These are phyloP conservation scores for Blastobotrys persicus DNA, from an alignment of 1,139 yeast species.

Conservation along the genomic window DNA sequence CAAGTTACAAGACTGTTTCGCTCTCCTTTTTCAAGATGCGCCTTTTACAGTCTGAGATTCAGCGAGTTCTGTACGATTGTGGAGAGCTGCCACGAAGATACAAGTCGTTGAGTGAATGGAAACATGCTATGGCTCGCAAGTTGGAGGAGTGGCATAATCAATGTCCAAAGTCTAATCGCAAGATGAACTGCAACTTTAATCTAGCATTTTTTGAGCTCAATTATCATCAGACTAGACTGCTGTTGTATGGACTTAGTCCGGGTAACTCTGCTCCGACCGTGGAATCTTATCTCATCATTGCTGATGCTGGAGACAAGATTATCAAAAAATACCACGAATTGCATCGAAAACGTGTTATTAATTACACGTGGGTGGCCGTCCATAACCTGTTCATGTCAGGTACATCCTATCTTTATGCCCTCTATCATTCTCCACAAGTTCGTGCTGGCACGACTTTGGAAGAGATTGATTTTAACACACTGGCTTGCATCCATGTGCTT, in stretches of 20 bases:
- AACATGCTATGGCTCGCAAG: slow-evolving; percentile 47
- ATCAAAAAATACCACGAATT: slow-evolving; percentile 62
- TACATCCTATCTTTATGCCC: slow-evolving; percentile 72
- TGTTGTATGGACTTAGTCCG: slow-evolving; percentile 77
- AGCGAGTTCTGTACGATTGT: slow-evolving; percentile 65
- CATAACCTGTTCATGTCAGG: slow-evolving; percentile 89
- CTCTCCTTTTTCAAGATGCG: slow-evolving; percentile 65
- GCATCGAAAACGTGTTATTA: slow-evolving; percentile 55
- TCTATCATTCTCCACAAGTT: slow-evolving; percentile 63
- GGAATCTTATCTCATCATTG: slow-evolving; percentile 56
- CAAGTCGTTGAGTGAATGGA: slow-evolving; percentile 58
- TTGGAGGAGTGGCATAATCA: slow-evolving; percentile 61
- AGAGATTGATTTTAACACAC: slow-evolving; percentile 55
- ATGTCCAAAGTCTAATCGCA: slow-evolving; percentile 54
- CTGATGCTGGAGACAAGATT: slow-evolving; percentile 63
- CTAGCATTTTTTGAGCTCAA: slow-evolving; percentile 67
- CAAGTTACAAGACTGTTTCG: slow-evolving; percentile 67
- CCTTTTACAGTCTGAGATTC: slow-evolving; percentile 74
- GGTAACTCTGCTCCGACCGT: slow-evolving; percentile 54
- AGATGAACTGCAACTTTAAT: slow-evolving; percentile 75
- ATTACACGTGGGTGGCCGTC: slow-evolving; percentile 92
- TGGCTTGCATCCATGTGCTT: slow-evolving; percentile 59
- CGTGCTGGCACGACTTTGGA: slow-evolving; percentile 47
- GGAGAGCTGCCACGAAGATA: slow-evolving; percentile 68
- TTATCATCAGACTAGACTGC: slow-evolving; percentile 70